These are phyloP conservation scores for Calcarisporium arbuscula DNA, from an alignment of 2,329 filamentous ascomycete species.

Conservation along the genomic window DNA sequence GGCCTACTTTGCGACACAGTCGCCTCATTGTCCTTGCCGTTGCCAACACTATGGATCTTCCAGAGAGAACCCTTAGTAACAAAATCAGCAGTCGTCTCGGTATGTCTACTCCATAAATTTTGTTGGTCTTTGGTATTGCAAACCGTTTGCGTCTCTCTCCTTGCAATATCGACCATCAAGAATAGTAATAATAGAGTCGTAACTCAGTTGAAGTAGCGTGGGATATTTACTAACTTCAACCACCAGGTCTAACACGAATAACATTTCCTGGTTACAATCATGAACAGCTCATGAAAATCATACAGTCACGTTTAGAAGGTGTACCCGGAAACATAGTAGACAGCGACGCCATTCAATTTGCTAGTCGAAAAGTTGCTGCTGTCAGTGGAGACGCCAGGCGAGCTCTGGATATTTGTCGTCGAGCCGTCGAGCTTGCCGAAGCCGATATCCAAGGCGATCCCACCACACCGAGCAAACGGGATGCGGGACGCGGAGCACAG, in stretches of 20 bases:
- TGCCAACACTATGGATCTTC: slow-evolving; percentile 97
- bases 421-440: slow-evolving; percentile 92
- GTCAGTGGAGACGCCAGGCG: slow-evolving; percentile 91
- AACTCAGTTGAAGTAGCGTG: too few relatives aligned
- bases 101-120: slow-evolving; percentile 21
- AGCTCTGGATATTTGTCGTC: slow-evolving; percentile 88
- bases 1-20: slow-evolving; percentile 87
- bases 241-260: slow-evolving; percentile 71
- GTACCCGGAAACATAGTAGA: slow-evolving; percentile 88
- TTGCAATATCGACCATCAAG: too few relatives aligned
- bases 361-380: slow-evolving; percentile 90
- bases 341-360: slow-evolving; percentile 90
- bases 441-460: slow-evolving; percentile 50
- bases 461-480: slow-evolving; percentile 56
- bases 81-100: slow-evolving; percentile 90
- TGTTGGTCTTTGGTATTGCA: too few relatives aligned
- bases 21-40: slow-evolving; percentile 93
- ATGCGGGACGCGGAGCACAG: slow-evolving; percentile 18
- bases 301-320: slow-evolving; percentile 84
- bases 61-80: slow-evolving; percentile 92
- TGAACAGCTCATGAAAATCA: slow-evolving; percentile 94
- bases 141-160: too few relatives aligned
- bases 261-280: slow-evolving; percentile 97
- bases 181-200: too few relatives aligned
- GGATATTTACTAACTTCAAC: slow-evolving; percentile 3